Percentiles rank a stretch among this genome's conserved stretches.
phyloP scores from a whole-genome alignment of 2,329 filamentous ascomycete genomes.

The Chrysoporthe deuterocubensis region DNA sequence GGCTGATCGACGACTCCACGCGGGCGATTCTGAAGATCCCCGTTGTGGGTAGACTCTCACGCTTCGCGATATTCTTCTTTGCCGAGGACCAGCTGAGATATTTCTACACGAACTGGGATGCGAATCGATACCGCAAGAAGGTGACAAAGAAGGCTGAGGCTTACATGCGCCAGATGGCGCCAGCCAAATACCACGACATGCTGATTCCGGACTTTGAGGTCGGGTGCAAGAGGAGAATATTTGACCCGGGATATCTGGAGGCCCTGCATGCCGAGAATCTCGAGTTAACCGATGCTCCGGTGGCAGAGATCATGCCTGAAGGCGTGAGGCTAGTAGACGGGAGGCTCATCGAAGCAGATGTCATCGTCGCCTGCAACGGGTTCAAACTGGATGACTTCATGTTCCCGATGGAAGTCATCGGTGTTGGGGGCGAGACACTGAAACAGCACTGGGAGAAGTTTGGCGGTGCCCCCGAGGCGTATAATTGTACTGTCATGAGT shows the following conservation, averaged over 20 bases:
- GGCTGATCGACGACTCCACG: slow-evolving; percentile 60
- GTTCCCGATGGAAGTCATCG: slow-evolving; percentile 56
- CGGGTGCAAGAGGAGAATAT: slow-evolving; percentile 68
- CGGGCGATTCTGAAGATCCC: slow-evolving; percentile 49
- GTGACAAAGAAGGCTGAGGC: slow-evolving; percentile 45
- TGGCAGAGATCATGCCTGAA: slow-evolving; percentile 50
- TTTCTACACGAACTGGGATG: slow-evolving; percentile 47
- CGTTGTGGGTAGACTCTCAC: slow-evolving; percentile 44
- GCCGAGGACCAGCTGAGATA: slow-evolving; percentile 38
- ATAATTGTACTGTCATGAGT: slow-evolving; percentile 60
- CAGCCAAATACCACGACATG: slow-evolving; percentile 63
- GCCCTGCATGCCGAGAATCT: slow-evolving; percentile 55
- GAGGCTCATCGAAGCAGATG: slow-evolving; percentile 54
- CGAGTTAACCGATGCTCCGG: slow-evolving; percentile 50
- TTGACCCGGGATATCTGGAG: slow-evolving; percentile 59
- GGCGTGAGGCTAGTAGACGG: slow-evolving; percentile 44
- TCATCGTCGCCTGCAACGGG: slow-evolving; percentile 65
- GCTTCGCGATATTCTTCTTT: slow-evolving; percentile 46
- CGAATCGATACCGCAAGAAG: slow-evolving; percentile 40
- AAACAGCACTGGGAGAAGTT: slow-evolving; percentile 60
- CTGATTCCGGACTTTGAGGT: slow-evolving; percentile 65
- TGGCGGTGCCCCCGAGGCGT: slow-evolving; percentile 62
- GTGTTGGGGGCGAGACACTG: slow-evolving; percentile 53
- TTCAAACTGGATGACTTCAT: slow-evolving; percentile 61
- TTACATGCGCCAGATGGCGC: slow-evolving; percentile 49